Conservation (phyloP, 352 stramenopile genomes). For the Phytophthora brassicae region DNA sequence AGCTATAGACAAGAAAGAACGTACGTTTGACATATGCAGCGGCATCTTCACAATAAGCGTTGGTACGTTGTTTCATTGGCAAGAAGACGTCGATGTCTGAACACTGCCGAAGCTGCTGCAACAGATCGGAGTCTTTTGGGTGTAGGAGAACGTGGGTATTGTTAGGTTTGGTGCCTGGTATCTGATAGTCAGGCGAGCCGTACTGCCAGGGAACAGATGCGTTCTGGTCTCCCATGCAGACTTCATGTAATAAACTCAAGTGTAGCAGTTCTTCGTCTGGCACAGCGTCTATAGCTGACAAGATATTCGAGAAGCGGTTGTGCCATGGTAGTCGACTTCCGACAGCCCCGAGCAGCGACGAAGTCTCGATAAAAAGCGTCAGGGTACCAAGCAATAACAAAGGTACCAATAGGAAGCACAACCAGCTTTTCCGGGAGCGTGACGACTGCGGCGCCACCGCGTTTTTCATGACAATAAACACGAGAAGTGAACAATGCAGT, state of each 20-base stretch:
- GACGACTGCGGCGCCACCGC: constrained; percentile 3
- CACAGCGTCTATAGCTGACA: constrained; percentile 18
- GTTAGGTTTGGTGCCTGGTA: constrained; percentile 19
- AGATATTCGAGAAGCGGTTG: constrained; percentile 11
- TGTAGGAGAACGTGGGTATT: constrained; percentile 29
- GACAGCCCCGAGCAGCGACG: constrained; percentile 14
- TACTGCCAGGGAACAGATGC: constrained; percentile 37
- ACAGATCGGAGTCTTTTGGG: constrained; percentile 26
- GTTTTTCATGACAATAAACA: constrained; percentile 16
- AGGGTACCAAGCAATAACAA: constrained; percentile 19
- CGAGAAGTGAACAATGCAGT: constrained; percentile 18
- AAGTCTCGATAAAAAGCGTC: constrained; percentile 25
- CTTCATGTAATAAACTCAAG: constrained; percentile 37
- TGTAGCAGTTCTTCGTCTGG: constrained; percentile 33
- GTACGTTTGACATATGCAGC: constrained; percentile 55
- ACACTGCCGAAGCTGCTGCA: constrained; percentile 45
- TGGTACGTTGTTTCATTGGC: constrained; percentile 25
- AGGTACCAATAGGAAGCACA: constrained; percentile 18
- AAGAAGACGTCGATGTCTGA: constrained; percentile 53
- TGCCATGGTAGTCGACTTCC: constrained; percentile 18
- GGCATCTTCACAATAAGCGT: constrained; percentile 57
- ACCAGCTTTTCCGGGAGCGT: constrained; percentile 9
- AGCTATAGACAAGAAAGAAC: background rate
- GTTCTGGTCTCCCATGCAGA: constrained; percentile 27
- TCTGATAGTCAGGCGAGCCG: constrained; percentile 33